Conservation (phyloP, 2,329 filamentous ascomycete species). For the Cercospora janseana region DNA sequence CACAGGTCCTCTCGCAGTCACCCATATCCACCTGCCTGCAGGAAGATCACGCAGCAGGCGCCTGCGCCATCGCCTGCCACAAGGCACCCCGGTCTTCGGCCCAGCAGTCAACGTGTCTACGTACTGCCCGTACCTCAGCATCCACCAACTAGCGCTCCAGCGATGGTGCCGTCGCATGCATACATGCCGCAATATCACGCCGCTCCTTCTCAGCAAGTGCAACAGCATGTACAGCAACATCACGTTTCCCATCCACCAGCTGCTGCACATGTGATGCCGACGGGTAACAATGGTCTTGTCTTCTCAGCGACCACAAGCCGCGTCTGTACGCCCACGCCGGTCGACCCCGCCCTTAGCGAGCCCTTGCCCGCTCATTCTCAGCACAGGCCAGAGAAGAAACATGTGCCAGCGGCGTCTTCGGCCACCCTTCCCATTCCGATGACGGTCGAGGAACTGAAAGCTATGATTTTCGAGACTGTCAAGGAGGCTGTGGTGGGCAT, state of each 20-base stretch:
- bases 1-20: constrained; percentile 19
- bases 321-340: constrained; percentile 27
- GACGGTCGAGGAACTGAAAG: constrained; percentile 26
- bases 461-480: constrained; percentile 25
- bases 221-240: constrained; percentile 3
- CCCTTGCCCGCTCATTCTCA: not conserved
- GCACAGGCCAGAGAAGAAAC: not conserved
- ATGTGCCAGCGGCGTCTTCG: constrained; percentile 2
- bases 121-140: constrained; percentile 19
- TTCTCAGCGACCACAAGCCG: constrained; percentile 20
- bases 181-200: constrained; percentile 10
- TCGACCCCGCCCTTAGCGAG: constrained; percentile 24
- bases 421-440: constrained; percentile 17
- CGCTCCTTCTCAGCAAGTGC: not conserved
- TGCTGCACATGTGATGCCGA: not conserved
- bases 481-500: constrained; percentile 16
- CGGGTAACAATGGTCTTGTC: too few relatives aligned
- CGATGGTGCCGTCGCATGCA: constrained; percentile 11
- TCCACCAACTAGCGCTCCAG: constrained; percentile 27
- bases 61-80: constrained; percentile 14
- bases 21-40: constrained; percentile 6
- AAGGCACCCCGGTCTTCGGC: constrained; percentile 15
- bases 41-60: constrained; percentile 7
- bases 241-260: not conserved
- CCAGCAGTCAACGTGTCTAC: constrained; percentile 15